Evolutionary conservation across 2,329 filamentous ascomycete genomes (phyloP), one percentile per base, ranked within the genome.

Genomic region (Colletotrichum brevisporum): DNA sequence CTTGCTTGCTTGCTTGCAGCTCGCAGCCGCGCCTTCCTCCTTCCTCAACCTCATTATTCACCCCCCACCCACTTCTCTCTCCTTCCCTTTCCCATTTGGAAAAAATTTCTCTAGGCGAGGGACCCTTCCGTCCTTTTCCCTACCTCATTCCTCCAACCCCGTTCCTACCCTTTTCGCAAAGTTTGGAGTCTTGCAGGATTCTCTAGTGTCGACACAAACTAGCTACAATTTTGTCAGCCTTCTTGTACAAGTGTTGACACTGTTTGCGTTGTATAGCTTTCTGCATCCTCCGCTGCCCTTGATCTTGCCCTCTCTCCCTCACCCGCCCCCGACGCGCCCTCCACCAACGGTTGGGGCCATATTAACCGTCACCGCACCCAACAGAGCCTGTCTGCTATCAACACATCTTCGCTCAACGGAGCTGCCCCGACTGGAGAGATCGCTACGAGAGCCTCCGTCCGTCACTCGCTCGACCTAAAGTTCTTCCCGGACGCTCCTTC

Each of bases 241-340:
- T 71, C 21, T 65, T 71, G 45, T 71, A 60, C 43, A 47, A 63
- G 64, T 56, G 64, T 71, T 83, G 76, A 82, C 78, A 67, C 74
- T 70, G 68, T 67, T 71, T 68, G 70, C 71, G 77, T 68, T 71
- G 78, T 82, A 78, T 83, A 96, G 90, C 85, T 95, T 70, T 94
- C 93, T 78, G 90, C 93, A 63, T 94, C 93, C 71, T 94, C 92
- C 74, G 90, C 92, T 77, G 91, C 94, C 61, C 86, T 95, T 76
- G 94, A 97, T 81, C 87, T 97, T 78, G 92, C 93, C 66, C 86
- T 91, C 69, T 90, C 90, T 57, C 90, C 90, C 70, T 90, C 88
- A 69, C 88, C 90, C 54, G 90, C 87, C 71, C 86, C 89, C 67
- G 90, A 94, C 71, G 76, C 78, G 56, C 70, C 78, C 47, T 75